A percentile compares a stretch with the other conserved stretches of the same genome.
Conservation (phyloP, 176 grass and related monocot species). For the Triticum monococcum region DNA sequence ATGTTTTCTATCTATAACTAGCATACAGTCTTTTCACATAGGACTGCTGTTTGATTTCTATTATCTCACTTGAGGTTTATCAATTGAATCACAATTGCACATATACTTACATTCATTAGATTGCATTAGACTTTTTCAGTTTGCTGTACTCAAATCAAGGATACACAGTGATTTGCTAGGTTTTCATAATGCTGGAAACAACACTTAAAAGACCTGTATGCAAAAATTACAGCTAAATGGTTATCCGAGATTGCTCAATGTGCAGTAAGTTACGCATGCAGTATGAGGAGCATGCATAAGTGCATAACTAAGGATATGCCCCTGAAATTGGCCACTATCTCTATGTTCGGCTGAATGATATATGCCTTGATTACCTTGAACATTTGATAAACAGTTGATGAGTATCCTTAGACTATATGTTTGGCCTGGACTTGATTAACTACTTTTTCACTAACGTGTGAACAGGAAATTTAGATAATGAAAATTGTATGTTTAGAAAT, state of each 20-base stretch:
- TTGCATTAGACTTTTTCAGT: neutral
- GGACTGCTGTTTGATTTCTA: neutral
- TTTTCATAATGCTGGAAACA: neutral
- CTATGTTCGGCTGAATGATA: neutral
- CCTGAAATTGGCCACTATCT: neutral
- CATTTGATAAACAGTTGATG: slow-evolving; percentile 9
- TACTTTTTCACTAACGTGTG: neutral
- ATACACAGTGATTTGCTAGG: neutral
- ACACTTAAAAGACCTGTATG: neutral
- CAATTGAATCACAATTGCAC: neutral
- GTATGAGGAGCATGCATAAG: neutral
- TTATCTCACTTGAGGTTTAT: neutral
- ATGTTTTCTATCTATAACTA: neutral
- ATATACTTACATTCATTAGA: neutral
- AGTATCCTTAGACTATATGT: neutral
- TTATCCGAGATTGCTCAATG: neutral
- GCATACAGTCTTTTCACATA: neutral
- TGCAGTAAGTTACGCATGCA: neutral
- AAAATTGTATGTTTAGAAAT: neutral
- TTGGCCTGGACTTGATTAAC: neutral
- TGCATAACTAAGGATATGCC: neutral
- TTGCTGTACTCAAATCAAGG: neutral
- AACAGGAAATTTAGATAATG: neutral
- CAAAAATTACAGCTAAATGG: neutral
- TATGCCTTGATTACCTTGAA: neutral